Evolutionary conservation across 176 grass and related monocot species (phyloP).

Genomic region (Oryza australiensis): DNA sequence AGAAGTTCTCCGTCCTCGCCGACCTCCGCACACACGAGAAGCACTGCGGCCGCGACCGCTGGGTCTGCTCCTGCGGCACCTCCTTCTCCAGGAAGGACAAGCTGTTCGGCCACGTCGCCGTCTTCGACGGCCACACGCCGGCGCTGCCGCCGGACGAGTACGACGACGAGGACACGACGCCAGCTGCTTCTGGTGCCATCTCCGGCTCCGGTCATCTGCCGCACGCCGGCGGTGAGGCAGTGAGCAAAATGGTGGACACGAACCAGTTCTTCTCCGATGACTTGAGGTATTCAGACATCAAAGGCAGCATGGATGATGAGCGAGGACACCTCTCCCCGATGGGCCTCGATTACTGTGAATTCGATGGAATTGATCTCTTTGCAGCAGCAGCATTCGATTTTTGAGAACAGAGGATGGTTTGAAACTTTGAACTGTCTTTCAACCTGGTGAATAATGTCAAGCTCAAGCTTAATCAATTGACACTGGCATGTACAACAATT

Average conservation of each 20-base stretch:
- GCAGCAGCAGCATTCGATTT: slow-evolving; percentile 34
- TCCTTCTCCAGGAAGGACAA: slow-evolving; percentile 96
- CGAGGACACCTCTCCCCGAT: slow-evolving; percentile 28
- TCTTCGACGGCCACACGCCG: slow-evolving; percentile 83
- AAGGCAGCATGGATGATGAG: slow-evolving; percentile 25
- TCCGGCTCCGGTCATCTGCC: not conserved
- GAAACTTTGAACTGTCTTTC: not conserved
- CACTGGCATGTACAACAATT: slow-evolving; percentile 19
- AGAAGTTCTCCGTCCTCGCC: slow-evolving; percentile 89
- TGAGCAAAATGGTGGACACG: slow-evolving; percentile 22
- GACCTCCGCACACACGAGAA: slow-evolving; percentile 94
- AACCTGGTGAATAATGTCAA: not conserved
- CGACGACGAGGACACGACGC: not conserved
- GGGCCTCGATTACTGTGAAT: slow-evolving; percentile 43
- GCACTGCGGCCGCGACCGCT: slow-evolving; percentile 74
- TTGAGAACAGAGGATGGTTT: not conserved
- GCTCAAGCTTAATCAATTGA: not conserved
- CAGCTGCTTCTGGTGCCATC: not conserved
- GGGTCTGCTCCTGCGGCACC: slow-evolving; percentile 87
- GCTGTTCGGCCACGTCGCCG: slow-evolving; percentile 76
- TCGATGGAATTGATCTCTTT: slow-evolving; percentile 53
- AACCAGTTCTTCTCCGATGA: slow-evolving; percentile 27
- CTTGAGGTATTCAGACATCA: slow-evolving; percentile 30
- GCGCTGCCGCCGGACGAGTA: slow-evolving; percentile 34
- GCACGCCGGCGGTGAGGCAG: not conserved